phyloP scores from a whole-genome alignment of 805 yeast species.

The Schwanniomyces occidentalis region DNA sequence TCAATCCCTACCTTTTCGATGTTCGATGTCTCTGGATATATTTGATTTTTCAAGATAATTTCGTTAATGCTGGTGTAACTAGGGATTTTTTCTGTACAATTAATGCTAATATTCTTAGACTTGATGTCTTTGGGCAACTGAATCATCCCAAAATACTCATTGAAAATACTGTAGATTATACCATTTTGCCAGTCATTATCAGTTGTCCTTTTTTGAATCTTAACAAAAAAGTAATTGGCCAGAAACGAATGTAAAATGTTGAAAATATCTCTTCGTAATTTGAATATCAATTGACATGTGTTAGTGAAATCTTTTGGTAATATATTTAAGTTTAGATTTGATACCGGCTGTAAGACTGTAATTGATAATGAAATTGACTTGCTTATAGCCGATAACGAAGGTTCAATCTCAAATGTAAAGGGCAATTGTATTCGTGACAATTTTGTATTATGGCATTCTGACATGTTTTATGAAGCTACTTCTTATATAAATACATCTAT shows the following conservation, averaged over 20 bases:
- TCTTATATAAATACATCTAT: too few species aligned
- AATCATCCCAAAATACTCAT: slow-evolving; percentile 12
- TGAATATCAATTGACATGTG: slow-evolving; percentile 8
- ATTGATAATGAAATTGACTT: slow-evolving; percentile 9
- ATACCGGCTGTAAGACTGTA: slow-evolving; percentile 13
- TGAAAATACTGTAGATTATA: slow-evolving; percentile 12
- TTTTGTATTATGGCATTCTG: too few species aligned
- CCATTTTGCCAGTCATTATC: slow-evolving; percentile 14
- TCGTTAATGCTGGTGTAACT: slow-evolving; percentile 1
- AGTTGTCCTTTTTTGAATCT: slow-evolving; percentile 11
- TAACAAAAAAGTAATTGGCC: slow-evolving; percentile 14
- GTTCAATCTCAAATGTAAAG: slow-evolving; percentile 16
- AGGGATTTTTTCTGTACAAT: neutral
- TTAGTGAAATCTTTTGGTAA: slow-evolving; percentile 1
- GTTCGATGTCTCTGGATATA: neutral
- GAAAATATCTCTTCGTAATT: slow-evolving; percentile 7
- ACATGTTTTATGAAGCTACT: too few species aligned
- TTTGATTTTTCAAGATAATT: neutral
- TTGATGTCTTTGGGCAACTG: slow-evolving; percentile 9
- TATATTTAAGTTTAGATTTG: slow-evolving; percentile 2
- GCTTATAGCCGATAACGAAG: slow-evolving; percentile 4
- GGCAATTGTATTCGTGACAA: slow-evolving; percentile 11
- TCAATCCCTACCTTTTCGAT: neutral
- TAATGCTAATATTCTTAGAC: slow-evolving; percentile 7
- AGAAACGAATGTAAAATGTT: slow-evolving; percentile 7